Evolutionary conservation across 257 asterid species (phyloP), one percentile per base, ranked within the genome.

Genomic region (Scutellaria minor): DNA sequence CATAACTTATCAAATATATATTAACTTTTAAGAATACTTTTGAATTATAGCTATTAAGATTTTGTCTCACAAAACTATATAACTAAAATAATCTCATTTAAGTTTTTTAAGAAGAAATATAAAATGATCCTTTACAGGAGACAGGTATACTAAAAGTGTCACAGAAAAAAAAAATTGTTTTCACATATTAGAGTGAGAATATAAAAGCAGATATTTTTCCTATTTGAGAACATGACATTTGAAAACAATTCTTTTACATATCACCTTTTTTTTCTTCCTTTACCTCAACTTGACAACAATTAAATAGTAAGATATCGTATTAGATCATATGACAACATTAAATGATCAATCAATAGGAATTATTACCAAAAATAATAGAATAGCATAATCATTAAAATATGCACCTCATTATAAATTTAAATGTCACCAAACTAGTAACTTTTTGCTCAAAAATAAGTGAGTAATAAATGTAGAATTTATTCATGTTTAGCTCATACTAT

Each of bases 391-490:
- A 39, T 50, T 11, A 15, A 18, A 48, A 59, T 13, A 58, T 57
- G 9, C 37, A 35, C 56, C 1, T 15, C 31, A 50, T 64, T 27
- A 9, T 56, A n/a, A 13, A 56, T 45, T 42, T 0, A 35, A 48
- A 46, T 37, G 62, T 15, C 4, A 65, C 74, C 11, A 65, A 77
- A 71, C 24, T 65, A 66, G 70, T 15, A 64, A 62, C 5, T 64
- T 42, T 59, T 18, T 40, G 51, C 37, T 48, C 13, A n/a, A 11
- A 1, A 24, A 18, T n/a, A 68, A 14, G 9, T 27, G 52, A 13
- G 13, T 37, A 31, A 8, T 68, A 22, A 13, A 56, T 56, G 10
- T 56, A 59, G 58, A 48, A 45, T 37, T 37, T 1, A 8, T 50
- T 39, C 52, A 18, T 18, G 18, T 18, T 18, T 18, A 18, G 18